Conservation (phyloP, 1,284 basidiomycete genomes). For the Papiliotrema nemorosa region DNA sequence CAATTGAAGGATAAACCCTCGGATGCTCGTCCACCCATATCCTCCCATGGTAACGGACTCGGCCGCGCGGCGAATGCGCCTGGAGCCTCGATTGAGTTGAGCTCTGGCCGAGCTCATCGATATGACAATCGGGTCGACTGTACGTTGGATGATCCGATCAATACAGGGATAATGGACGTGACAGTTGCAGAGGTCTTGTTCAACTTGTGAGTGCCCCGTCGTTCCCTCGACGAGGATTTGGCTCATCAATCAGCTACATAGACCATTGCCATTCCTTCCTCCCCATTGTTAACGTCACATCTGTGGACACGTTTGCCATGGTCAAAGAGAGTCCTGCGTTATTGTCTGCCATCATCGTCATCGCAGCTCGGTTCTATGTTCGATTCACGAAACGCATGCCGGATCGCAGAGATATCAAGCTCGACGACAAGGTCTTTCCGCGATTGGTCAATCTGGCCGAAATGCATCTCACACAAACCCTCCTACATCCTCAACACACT, state of each 20-base stretch:
- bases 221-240: not conserved
- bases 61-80: no score
- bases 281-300: slow-evolving; percentile 25
- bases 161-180: slow-evolving; percentile 20
- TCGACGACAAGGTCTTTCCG: slow-evolving; percentile 17
- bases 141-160: slow-evolving; percentile 35
- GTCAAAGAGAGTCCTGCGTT: slow-evolving; percentile 28
- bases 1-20: no score
- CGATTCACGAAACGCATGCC: slow-evolving; percentile 13
- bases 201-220: slow-evolving; percentile 20
- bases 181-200: slow-evolving; percentile 26
- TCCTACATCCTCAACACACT: slow-evolving; percentile 36
- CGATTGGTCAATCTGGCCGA: slow-evolving; percentile 35
- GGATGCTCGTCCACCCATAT: no score
- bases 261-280: slow-evolving; percentile 35
- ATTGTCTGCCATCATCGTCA: slow-evolving; percentile 30
- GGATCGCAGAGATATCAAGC: slow-evolving; percentile 7
- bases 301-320: slow-evolving; percentile 23
- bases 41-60: no score
- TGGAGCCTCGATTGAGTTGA: no score
- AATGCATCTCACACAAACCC: slow-evolving; percentile 32
- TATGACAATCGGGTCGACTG: no score
- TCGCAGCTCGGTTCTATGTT: slow-evolving; percentile 32
- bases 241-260: slow-evolving; percentile 22
- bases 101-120: no score